phyloP scores from a whole-genome alignment of 2,329 filamentous ascomycete species.

The Aspergillus unguis region DNA sequence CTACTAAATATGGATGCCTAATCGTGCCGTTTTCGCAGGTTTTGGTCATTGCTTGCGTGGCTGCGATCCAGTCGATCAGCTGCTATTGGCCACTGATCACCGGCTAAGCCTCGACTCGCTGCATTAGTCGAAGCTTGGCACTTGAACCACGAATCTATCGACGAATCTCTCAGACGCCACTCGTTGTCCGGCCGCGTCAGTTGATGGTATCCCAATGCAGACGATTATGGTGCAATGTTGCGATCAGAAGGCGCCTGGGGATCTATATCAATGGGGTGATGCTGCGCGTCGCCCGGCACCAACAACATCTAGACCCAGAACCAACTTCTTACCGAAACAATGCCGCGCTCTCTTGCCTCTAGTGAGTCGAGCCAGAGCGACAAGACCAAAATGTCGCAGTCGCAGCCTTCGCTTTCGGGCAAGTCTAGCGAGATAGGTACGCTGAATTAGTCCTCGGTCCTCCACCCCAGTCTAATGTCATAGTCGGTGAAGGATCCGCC shows the following conservation, averaged over 20 bases:
- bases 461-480: not conserved
- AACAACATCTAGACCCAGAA: not conserved
- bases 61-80: constrained; percentile 2
- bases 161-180: not conserved
- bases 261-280: constrained; percentile 1
- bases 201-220: constrained; percentile 3
- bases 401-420: constrained; percentile 52
- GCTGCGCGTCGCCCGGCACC: not conserved
- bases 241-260: not conserved
- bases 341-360: constrained; percentile 7
- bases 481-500: constrained; percentile 36
- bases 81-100: constrained; percentile 6
- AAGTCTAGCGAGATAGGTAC: constrained; percentile 87
- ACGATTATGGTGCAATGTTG: not conserved
- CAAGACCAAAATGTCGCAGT: constrained; percentile 11
- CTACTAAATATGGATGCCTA: constrained; percentile 5
- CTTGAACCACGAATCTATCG: not conserved
- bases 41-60: constrained; percentile 19
- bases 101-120: constrained; percentile 15
- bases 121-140: constrained; percentile 24
- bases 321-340: not conserved
- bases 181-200: constrained; percentile 18
- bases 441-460: constrained; percentile 33
- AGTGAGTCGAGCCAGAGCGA: constrained; percentile 13
- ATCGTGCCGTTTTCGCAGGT: constrained; percentile 1